Percentiles rank a stretch among this genome's conserved stretches.
These are phyloP conservation scores for Cyberlindnera subsufficiens DNA, from an alignment of 805 yeast genomes.

Conservation along the genomic window DNA sequence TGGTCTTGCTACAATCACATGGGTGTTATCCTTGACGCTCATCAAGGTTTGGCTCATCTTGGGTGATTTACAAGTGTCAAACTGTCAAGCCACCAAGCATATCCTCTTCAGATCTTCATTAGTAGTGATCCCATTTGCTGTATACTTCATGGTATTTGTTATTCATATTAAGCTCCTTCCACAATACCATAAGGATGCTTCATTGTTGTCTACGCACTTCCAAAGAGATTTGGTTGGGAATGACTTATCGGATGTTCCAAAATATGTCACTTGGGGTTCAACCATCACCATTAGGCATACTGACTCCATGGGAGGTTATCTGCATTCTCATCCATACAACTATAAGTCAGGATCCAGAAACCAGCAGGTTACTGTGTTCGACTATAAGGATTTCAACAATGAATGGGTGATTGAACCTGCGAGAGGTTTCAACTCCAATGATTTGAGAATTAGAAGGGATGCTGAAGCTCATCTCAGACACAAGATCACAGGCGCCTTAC, in stretches of 20 bases:
- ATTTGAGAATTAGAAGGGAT: conserved; percentile 24
- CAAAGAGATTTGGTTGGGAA: conserved; percentile 46
- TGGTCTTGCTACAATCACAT: conserved; percentile 60
- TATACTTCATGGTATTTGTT: conserved; percentile 54
- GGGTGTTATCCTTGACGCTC: conserved; percentile 49
- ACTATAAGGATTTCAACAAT: conserved; percentile 55
- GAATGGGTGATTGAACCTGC: conserved; percentile 63
- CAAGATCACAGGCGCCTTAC: conserved; percentile 54
- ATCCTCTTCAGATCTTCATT: conserved; percentile 36
- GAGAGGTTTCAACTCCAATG: conserved; percentile 24
- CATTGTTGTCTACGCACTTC: conserved; percentile 61
- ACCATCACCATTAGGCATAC: conserved; percentile 66
- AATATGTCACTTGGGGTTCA: conserved; percentile 70
- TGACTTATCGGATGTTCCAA: conserved; percentile 41
- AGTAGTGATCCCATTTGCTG: conserved; percentile 46
- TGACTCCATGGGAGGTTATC: conserved; percentile 64
- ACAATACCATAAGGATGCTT: conserved; percentile 48
- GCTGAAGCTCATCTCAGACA: conserved; percentile 66
- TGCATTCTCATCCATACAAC: conserved; percentile 67
- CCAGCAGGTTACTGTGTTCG: conserved; percentile 76
- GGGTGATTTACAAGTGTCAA: conserved; percentile 57
- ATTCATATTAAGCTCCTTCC: conserved; percentile 47
- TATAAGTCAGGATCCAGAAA: conserved; percentile 64
- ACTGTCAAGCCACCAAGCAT: conserved; percentile 33
- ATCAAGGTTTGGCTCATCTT: conserved; percentile 55